These are phyloP conservation scores for Tephrocybe sp. DNA, from an alignment of 768 basidiomycete species.

Conservation along the genomic window DNA sequence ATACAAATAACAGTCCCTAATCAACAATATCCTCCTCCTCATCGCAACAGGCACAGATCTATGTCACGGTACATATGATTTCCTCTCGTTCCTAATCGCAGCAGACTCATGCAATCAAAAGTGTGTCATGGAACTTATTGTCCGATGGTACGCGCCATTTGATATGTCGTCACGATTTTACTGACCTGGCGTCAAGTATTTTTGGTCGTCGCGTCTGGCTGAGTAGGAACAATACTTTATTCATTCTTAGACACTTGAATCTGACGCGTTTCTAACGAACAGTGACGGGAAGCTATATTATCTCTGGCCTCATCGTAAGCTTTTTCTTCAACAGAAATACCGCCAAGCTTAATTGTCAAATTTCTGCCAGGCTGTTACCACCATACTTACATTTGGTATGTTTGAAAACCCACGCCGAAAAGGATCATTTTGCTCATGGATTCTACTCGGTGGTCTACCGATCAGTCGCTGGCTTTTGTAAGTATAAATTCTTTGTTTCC, in stretches of 20 bases:
- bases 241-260: neutral
- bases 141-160: slow-evolving; percentile 24
- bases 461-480: slow-evolving; percentile 16
- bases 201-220: slow-evolving; percentile 26
- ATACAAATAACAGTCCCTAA: neutral
- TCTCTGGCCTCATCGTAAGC: slow-evolving; percentile 20
- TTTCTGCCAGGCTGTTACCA: slow-evolving; percentile 8
- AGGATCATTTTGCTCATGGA: neutral
- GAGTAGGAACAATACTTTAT: slow-evolving; percentile 18
- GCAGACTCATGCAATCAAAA: neutral
- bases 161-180: neutral
- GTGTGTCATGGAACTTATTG: slow-evolving; percentile 25
- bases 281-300: slow-evolving; percentile 20
- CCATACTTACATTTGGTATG: slow-evolving; percentile 17
- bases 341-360: neutral
- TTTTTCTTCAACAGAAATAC: neutral
- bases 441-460: neutral
- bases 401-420: neutral
- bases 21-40: neutral
- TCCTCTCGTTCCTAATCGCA: neutral
- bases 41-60: slow-evolving; percentile 6
- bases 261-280: neutral
- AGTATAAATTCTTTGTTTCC: neutral
- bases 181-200: slow-evolving; percentile 15
- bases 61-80: slow-evolving; percentile 10